phyloP scores from a whole-genome alignment of 495 filamentous ascomycete species.

The Melanomma pulvis-pyrius region DNA sequence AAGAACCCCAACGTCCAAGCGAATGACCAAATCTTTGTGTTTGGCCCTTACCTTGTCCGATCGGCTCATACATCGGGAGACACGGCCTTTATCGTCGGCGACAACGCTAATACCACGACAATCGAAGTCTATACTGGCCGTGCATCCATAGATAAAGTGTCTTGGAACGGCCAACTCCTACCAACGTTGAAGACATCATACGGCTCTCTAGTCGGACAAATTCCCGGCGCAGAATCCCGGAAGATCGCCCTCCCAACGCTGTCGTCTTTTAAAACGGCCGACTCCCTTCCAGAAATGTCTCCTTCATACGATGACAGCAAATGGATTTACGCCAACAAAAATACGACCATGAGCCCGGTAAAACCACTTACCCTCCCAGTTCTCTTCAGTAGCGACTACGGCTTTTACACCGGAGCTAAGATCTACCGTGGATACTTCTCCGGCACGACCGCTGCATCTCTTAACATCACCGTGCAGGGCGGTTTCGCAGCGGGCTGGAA shows the following conservation, averaged over 20 bases:
- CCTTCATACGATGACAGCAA: conserved; percentile 27
- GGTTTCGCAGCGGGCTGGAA: conserved; percentile 27
- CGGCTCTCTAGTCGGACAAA: conserved; percentile 21
- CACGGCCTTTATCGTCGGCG: conserved; percentile 23
- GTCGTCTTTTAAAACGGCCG: conserved; percentile 13
- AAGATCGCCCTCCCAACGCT: conserved; percentile 14
- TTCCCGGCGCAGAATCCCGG: conserved; percentile 9
- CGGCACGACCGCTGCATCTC: not conserved
- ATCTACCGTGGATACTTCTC: conserved; percentile 30
- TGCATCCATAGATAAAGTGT: conserved; percentile 2
- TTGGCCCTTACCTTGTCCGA: conserved; percentile 27
- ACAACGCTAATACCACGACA: conserved; percentile 28
- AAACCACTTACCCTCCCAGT: conserved; percentile 29
- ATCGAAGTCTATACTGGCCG: conserved; percentile 30
- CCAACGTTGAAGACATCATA: conserved; percentile 18
- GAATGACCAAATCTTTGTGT: conserved; percentile 24
- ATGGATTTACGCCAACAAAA: conserved; percentile 28
- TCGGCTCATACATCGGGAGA: not conserved
- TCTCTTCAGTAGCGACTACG: conserved; percentile 32
- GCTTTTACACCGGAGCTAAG: conserved; percentile 29
- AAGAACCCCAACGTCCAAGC: conserved; percentile 50
- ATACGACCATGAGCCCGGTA: conserved; percentile 17
- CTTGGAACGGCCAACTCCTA: conserved; percentile 28
- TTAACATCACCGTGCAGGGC: conserved; percentile 33
- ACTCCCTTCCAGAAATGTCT: conserved; percentile 23